Evolutionary conservation across 495 filamentous ascomycete genomes (phyloP), one percentile per base, ranked within the genome.

Genomic region (Neurospora sp.): DNA sequence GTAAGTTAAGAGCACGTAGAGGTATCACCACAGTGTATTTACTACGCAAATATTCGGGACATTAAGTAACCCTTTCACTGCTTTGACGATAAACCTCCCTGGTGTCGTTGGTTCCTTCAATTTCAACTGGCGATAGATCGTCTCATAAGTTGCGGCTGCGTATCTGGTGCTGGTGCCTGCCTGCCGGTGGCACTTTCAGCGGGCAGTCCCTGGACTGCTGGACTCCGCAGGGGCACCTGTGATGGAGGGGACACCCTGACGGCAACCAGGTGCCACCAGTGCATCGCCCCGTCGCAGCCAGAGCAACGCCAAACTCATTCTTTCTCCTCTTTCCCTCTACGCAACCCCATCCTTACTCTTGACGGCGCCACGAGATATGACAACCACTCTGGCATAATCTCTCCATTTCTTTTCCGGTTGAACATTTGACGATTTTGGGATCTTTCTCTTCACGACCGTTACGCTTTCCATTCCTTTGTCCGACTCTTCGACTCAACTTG

Each of bases 391-490:
- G 70, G 71, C 41, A 69, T 76, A 70, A 73, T 61, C 53, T 70
- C 48, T 73, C 48, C 38, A 46, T 40, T 46, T 74, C 22, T 72
- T 71, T 66, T 72, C 40, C 27, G 31, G 53, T 66, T 35, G 12
- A 66, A 35, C 31, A 16, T 12, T 59, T 76, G 42, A 74, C 76
- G 73, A 73, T 61, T 71, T 70, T 71, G 53, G 53, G 53, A 14
- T 66, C 27, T 76, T 14, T 70, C 70, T 68, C 72, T 68, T 78
- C 22, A 78, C 77, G 77, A 74, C 77, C 74, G 75, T 77, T 77
- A 78, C 77, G 77, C 72, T 53, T 40, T 72, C 66, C 70, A 42
- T 70, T 77, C 71, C 40, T 75, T 77, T 77, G 68, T 73, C 44
- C 44, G 31, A 66, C 27, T 66, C 27, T 66, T 66, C 53, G 14